Conservation (phyloP, 2,329 filamentous ascomycete species). For the Diaporthe ampelina region DNA sequence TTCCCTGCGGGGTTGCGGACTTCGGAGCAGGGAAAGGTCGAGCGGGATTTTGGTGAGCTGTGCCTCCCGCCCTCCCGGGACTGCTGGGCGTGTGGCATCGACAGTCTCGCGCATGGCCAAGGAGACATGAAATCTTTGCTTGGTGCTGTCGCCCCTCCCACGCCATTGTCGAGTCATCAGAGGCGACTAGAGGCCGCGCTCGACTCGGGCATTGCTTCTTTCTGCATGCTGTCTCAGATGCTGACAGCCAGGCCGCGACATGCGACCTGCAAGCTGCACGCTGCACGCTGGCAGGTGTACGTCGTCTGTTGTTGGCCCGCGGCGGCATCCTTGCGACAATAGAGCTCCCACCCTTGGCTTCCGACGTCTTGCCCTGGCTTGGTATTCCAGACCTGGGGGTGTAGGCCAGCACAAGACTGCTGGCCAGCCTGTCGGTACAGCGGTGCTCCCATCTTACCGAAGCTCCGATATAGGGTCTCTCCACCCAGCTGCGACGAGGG, state of each 20-base stretch:
- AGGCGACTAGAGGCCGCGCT: not conserved
- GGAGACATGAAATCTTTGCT: not conserved
- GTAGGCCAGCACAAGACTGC: not conserved
- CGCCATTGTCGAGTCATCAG: not conserved
- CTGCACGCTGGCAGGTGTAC: too few species aligned
- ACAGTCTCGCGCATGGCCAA: not conserved
- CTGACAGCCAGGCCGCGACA: not conserved
- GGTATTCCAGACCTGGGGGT: not conserved
- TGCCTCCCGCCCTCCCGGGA: not conserved
- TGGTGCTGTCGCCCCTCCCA: not conserved
- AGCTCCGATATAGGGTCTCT: conserved; percentile 37
- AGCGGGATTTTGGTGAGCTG: not conserved
- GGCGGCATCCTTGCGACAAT: conserved; percentile 10
- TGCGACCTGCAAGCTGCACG: not conserved
- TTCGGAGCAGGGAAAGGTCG: too few species aligned
- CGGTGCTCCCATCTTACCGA: conserved; percentile 17
- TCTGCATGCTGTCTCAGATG: conserved; percentile 8
- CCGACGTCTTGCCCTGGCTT: conserved; percentile 23
- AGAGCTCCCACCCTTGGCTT: not conserved
- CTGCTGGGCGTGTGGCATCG: not conserved
- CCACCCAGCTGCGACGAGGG: conserved; percentile 40
- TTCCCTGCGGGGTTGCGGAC: not conserved
- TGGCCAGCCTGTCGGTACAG: conserved; percentile 12
- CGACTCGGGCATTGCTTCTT: conserved; percentile 3
- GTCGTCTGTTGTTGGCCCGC: not conserved